Evolutionary conservation across 345 rosid genomes (phyloP), one percentile per base, ranked within the genome.

Genomic region (Cochlearia excelsa): DNA sequence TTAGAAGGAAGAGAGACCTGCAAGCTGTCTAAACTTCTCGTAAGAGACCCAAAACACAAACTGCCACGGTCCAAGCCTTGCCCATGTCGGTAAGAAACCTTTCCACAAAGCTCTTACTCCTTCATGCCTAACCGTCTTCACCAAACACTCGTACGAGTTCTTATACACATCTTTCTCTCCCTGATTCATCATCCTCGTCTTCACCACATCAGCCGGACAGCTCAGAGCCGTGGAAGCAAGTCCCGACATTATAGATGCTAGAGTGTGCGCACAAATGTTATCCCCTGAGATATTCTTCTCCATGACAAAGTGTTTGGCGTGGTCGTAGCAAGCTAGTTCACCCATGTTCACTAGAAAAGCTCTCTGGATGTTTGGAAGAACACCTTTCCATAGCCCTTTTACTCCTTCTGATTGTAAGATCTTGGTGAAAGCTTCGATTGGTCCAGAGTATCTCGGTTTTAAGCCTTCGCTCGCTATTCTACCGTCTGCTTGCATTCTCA

Each of bases 61-160:
- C 59, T 90, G 97, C 95, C 90, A 90, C 2, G 97, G 93, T 60
- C 97, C 97, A 58, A 90, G 93, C 71, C 95, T 83, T 23, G 89
- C 91, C 97, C 95, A 87, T 11, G 91, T 87, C 44, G 94, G 95
- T 47, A 83, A 81, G 72, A 87, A 87, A 11, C 93, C 97, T 72
- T 87, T 90, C 93, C 95, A 90, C 54, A 87, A 60, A 44, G 94
- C 95, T 68, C 66, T 67, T 48, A 82, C 16, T 42, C 97, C 97
- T 75, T 87, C 95, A n/a, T 55, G 54, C 70, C 54, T 79, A 54
- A 87, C 83, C 3, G 90, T 90, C 79, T 83, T 85, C 72, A 76
- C 86, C 80, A 90, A 71, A 77, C 97, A 90, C 54, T 83, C 90
- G 30, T 79, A 87, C 5, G 97, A 85, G 49, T 67, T 81, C 54